phyloP scores from a whole-genome alignment of 345 rosid species.

The Eucalyptus decipiens region DNA sequence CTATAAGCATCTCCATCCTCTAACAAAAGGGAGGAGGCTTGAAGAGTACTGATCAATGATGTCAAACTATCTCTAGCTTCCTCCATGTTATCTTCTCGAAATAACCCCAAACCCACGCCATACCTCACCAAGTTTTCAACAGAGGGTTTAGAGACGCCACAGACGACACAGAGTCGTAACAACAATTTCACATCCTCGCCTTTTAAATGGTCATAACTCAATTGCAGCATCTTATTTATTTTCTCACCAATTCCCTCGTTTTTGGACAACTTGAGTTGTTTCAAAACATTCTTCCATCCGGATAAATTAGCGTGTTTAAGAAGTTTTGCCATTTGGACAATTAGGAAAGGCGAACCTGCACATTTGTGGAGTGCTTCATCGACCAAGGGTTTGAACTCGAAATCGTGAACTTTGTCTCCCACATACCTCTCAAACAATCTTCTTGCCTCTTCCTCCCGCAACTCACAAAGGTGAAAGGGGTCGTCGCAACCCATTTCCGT shows the following conservation, averaged over 20 bases:
- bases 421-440: neutral
- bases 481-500: neutral
- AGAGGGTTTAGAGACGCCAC: neutral
- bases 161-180: neutral
- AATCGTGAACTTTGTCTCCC: neutral
- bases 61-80: neutral
- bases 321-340: neutral
- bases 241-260: neutral
- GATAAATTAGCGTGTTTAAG: no score
- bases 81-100: neutral
- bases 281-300: neutral
- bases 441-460: neutral
- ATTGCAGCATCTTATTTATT: neutral
- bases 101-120: neutral
- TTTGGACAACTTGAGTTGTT: no score
- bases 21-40: neutral
- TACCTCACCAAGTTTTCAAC: neutral
- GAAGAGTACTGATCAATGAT: neutral
- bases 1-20: neutral
- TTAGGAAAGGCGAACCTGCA: neutral
- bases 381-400: neutral
- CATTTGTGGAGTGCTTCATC: neutral
- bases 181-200: neutral
- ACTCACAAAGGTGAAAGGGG: fast-evolving
- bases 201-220: neutral